Base-by-base conservation (phyloP, 257 asterid genomes). In the Penstemon newberryi region DNA sequence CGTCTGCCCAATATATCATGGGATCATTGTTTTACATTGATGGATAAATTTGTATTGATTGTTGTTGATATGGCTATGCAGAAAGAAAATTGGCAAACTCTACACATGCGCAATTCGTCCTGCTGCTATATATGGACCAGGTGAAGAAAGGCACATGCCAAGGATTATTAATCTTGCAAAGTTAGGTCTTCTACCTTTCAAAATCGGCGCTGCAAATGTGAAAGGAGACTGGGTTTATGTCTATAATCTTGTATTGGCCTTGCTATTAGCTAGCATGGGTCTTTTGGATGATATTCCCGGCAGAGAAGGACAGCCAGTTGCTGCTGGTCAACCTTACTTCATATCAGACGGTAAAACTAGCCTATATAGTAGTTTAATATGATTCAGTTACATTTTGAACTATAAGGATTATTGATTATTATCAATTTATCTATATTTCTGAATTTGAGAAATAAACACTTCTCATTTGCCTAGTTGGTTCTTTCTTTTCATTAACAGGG, bases 81-180 rank as follows among this genome's bases (percentile, higher is more conserved):
- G 96, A 73, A 78, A 87, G 63, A 71, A 71, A 75, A 71, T 73
- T 52, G 95, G 95, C 33, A 85, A 75, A 73, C 59, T 94, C 8
- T 94, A 89, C 80, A 74, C 95, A 4, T 94, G 99, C 75, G 96
- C 96, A 53, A 67, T 91, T 70, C 97, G 99, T 42, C 97, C 99
- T 40, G 99, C 96, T 77, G 95, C 97, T 76, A 91, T 94, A 51
- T 91, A 94, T 66, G 99, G 99, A 58, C 99, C 97, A 1, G 96
- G 99, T 59, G 99, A 94, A 81, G 97, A 94, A 79, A 78, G 97
- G 80, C 97, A 94, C 82, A 73, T 94, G 64, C 97, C 96, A 0
- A 87, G 99, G 87, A 91, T 91, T 50, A 38, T 94, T 8, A 76
- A 71, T 55, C 84, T 87, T 41, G 90, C 95, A 47, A 91, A 94